A percentile compares a stretch with the other conserved stretches of the same genome.
These are phyloP conservation scores for Penicillium coprophilum DNA, from an alignment of 495 filamentous ascomycete species.

Conservation along the genomic window DNA sequence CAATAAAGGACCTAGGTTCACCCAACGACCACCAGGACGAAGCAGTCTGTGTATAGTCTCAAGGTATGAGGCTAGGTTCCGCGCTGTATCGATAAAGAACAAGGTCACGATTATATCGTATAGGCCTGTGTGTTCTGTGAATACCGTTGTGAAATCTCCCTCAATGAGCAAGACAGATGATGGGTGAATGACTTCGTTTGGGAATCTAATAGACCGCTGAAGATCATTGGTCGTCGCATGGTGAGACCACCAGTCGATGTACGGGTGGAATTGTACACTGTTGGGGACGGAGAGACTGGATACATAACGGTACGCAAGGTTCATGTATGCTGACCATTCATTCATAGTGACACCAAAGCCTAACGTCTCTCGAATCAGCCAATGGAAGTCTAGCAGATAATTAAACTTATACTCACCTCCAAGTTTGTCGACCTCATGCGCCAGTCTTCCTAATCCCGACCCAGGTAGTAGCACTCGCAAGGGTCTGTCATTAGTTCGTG, in stretches of 20 bases:
- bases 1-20: constrained; percentile 47
- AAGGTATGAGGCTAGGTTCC: constrained; percentile 44
- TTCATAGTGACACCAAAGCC: constrained; percentile 44
- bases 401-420: constrained; percentile 19
- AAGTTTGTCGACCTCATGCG: constrained; percentile 38
- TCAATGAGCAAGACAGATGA: constrained; percentile 34
- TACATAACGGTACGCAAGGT: constrained; percentile 38
- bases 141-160: constrained; percentile 43
- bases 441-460: constrained; percentile 43
- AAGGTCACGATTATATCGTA: constrained; percentile 47
- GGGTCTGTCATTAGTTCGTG: constrained; percentile 8
- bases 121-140: constrained; percentile 11
- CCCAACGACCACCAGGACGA: constrained; percentile 41
- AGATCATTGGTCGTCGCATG: constrained; percentile 39
- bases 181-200: constrained; percentile 23
- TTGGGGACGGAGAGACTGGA: constrained; percentile 6
- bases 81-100: constrained; percentile 54
- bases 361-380: background rate
- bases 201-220: constrained; percentile 39
- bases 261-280: constrained; percentile 38
- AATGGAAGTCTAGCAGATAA: background rate
- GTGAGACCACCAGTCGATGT: constrained; percentile 47
- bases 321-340: constrained; percentile 47
- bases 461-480: constrained; percentile 42
- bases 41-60: constrained; percentile 43